Evolutionary conservation across 345 rosid genomes (phyloP), one percentile per base, ranked within the genome.

Genomic region (Theobroma cacao): DNA sequence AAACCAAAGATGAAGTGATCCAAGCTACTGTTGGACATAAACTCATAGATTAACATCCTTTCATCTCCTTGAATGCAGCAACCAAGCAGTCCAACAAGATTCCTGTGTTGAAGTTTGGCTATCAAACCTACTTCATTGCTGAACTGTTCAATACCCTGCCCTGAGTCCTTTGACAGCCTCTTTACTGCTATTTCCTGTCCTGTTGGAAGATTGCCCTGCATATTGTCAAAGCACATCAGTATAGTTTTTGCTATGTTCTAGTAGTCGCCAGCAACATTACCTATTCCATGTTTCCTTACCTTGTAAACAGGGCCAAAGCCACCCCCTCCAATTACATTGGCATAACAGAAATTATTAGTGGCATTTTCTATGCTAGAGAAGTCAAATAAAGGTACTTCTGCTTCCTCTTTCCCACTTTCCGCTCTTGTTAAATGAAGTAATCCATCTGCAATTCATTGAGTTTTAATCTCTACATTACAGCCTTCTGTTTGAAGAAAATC

Each of bases 111-210:
- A 59, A 84, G 81, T 59, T 76, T 81, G 13, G 82, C 69, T 20
- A 84, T 78, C 77, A 84, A 36, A 28, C 65, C 56, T 15, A 79
- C 75, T 55, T 84, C 86, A 48, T 78, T 83, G 73, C 73, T 73
- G 74, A 83, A 80, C 48, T 83, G 81, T 2, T 72, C 58, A 6
- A 53, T 7, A 7, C 86, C 86, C 24, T 84, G 86, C 8, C 74
- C 74, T 3, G 84, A 84, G 48, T 31, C 56, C 61, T 38, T 52
- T 2, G 82, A 78, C 26, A 78, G 82, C 34, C 86, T 84, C 72
- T 84, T 84, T 22, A 78, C 84, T 33, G 84, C 84, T 50, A 84
- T 58, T 34, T 78, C 64, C 34, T 81, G 77, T 43, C 86, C 86
- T 7, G 60, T 62, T 15, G 38, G 77, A n/a, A 78, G 79, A 34